Conservation (phyloP, 2,329 filamentous ascomycete genomes). For the Epichloe scottii region DNA sequence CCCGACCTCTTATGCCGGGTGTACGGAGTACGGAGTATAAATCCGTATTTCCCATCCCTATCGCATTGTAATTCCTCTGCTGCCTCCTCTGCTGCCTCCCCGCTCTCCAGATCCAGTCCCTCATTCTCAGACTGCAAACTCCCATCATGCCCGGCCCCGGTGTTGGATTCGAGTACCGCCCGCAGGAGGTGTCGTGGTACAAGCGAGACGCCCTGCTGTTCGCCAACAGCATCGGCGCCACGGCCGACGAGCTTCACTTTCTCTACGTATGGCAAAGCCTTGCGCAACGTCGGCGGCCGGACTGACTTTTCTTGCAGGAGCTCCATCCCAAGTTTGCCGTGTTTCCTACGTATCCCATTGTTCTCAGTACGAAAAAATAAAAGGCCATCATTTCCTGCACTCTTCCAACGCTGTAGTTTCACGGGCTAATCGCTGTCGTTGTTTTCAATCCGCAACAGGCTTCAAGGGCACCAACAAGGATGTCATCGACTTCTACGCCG, state of each 20-base stretch:
- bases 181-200: constrained; percentile 66
- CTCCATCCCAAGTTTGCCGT: constrained; percentile 75
- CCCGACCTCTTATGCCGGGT: too few species aligned
- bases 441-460: constrained; percentile 24
- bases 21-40: too few species aligned
- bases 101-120: neutral
- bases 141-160: constrained; percentile 34
- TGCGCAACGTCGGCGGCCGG: neutral
- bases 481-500: constrained; percentile 73
- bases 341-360: constrained; percentile 79
- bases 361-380: constrained; percentile 49
- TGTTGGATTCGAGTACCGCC: constrained; percentile 68
- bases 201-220: constrained; percentile 85
- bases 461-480: constrained; percentile 71
- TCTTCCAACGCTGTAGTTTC: too few species aligned
- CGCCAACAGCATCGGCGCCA: constrained; percentile 77
- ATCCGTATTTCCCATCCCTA: too few species aligned
- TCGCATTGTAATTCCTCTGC: too few species aligned
- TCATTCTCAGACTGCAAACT: neutral
- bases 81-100: too few species aligned
- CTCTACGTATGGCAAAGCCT: constrained; percentile 52
- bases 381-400: neutral
- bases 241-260: constrained; percentile 80
- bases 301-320: constrained; percentile 41
- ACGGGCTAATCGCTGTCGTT: too few species aligned